Base-by-base conservation (phyloP, 371 early-diverging fungal genomes). In the Mucor irregularis region DNA sequence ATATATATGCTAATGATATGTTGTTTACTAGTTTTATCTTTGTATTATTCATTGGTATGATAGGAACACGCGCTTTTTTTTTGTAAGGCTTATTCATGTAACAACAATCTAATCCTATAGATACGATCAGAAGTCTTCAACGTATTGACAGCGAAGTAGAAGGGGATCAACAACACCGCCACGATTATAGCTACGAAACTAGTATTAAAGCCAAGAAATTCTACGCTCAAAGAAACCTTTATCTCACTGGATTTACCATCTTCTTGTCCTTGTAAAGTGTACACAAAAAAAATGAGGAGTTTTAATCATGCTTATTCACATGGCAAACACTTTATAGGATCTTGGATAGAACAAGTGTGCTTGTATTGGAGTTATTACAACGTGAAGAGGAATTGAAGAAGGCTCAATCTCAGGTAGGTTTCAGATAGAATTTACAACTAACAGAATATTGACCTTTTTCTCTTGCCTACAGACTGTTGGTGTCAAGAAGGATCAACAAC, bases 141-240 rank as follows among this genome's bases (percentile, higher is more conserved):
- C 74, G 75, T 61, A 81, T 81, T 11, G 73, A 82, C 3, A 16
- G 43, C n/a, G 65, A 64, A 39, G 56, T 31, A 28, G 69, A 69
- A 19, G 60, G 53, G 33, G 66, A 64, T 19, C 57, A 68, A 21
- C 57, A 38, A 30, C 73, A 42, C 38, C 53, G 64, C n/a, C 64
- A 58, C 28, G 75, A 73, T 28, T 62, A 70, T 35, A 73, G 78
- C 33, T 63, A 76, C 14, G 85, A 87, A 42, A 71, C 86, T 35
- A 80, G 68, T 53, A 61, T 84, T 28, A 80, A 84, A 58, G 81
- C 87, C 4, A 83, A 82, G 53, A 81, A 83, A 62, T 91, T 93
- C 61, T 90, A 92, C 44, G 85, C 88, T 33, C 94, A 94, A 73
- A 83, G 94, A 66, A 94, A 94, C 70, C 79, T 92, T 71, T 93